These are phyloP conservation scores for Nelumbo lutea DNA, from an alignment of 164 flowering plant genomes.

Conservation along the genomic window DNA sequence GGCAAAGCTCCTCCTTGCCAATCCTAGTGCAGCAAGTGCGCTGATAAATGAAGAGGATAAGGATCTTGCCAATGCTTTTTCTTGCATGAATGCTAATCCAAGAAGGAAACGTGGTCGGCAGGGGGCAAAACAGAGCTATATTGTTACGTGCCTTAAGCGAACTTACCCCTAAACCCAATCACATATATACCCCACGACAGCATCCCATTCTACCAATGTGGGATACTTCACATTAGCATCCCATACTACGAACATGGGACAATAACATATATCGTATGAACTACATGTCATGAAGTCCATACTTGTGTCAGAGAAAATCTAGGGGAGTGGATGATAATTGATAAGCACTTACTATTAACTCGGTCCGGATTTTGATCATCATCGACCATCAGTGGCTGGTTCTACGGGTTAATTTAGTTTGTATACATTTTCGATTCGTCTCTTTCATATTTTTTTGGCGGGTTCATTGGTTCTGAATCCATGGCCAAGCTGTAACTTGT, in stretches of 20 bases:
- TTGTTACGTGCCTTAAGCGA: neutral
- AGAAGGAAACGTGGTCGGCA: constrained; percentile 64
- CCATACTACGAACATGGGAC: no score
- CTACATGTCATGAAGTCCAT: neutral
- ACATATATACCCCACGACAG: no score
- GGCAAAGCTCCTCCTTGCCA: constrained; percentile 65
- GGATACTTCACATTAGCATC: no score
- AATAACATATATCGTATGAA: constrained; percentile 40
- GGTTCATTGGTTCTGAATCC: no score
- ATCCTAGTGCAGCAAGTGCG: constrained; percentile 59
- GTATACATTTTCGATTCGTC: no score
- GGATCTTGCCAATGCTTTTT: constrained; percentile 63
- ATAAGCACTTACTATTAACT: no score
- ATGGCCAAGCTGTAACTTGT: no score
- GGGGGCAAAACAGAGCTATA: constrained; percentile 27
- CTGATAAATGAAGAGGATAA: constrained; percentile 63
- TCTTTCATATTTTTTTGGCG: no score
- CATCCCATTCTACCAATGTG: no score
- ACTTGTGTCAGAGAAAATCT: neutral
- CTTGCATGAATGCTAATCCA: constrained; percentile 55
- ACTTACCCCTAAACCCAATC: no score
- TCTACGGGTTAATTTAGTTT: neutral
- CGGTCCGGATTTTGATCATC: no score
- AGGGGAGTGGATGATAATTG: neutral
- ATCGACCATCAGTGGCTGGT: no score